Conservation (phyloP, 352 stramenopile species). For the Globisporangium irregulare region DNA sequence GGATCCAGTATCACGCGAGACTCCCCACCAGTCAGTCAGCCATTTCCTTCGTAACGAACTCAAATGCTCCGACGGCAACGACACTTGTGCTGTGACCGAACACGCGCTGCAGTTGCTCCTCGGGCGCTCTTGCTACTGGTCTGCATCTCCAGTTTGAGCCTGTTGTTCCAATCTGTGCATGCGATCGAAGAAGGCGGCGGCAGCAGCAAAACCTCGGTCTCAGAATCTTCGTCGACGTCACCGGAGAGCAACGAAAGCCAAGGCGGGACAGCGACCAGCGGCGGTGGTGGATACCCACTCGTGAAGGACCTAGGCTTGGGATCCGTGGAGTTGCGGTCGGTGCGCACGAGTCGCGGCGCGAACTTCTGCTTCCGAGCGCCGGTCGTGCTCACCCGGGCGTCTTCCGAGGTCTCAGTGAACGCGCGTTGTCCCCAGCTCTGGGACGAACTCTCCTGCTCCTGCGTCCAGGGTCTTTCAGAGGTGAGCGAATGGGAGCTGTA, state of each 20-base stretch:
- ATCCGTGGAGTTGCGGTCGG: neutral
- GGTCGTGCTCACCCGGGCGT: neutral
- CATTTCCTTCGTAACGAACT: neutral
- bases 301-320: neutral
- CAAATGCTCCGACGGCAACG: neutral
- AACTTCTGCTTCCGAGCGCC: neutral
- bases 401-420: neutral
- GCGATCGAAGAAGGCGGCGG: neutral
- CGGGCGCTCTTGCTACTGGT: neutral
- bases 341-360: neutral
- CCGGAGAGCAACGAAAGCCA: neutral
- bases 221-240: neutral
- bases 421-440: neutral
- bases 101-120: neutral
- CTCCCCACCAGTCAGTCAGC: neutral
- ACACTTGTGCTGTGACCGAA: neutral
- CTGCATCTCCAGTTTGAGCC: neutral
- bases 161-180: neutral
- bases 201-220: neutral
- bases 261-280: neutral
- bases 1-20: neutral
- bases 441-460: neutral
- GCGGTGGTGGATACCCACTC: neutral
- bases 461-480: neutral
- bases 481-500: neutral